Conservation (phyloP, 1,284 basidiomycete species). For the Sporisorium exsertum region DNA sequence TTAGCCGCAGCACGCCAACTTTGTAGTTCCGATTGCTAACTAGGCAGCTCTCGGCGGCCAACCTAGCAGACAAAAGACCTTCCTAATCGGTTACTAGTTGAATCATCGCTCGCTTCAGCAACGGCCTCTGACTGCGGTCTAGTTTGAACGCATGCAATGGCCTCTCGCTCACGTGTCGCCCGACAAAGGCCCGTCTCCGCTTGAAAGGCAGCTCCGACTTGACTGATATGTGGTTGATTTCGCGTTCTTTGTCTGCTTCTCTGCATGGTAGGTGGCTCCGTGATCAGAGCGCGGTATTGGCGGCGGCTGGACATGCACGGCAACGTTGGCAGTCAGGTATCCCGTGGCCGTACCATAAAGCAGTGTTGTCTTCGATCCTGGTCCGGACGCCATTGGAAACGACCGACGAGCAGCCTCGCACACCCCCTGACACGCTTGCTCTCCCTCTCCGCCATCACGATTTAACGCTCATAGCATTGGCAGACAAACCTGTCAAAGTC, state of each 20-base stretch:
- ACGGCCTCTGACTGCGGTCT: no score
- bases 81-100: not conserved
- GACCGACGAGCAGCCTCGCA: no score
- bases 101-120: no score
- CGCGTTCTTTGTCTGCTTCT: not conserved
- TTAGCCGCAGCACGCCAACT: not conserved
- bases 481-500: not conserved
- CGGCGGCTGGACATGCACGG: not conserved
- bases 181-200: not conserved
- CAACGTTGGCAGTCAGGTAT: not conserved
- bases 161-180: not conserved
- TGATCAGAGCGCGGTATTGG: not conserved
- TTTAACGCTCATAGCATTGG: not conserved
- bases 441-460: not conserved
- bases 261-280: not conserved
- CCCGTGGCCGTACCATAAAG: not conserved
- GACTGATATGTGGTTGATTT: not conserved
- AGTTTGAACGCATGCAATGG: not conserved
- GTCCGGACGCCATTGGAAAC: not conserved
- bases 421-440: not conserved
- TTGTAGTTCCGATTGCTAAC: no score
- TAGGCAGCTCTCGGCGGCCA: no score
- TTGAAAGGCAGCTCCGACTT: not conserved
- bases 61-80: not conserved
- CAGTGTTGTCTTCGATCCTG: not conserved